Evolutionary conservation across 2,329 filamentous ascomycete species (phyloP), one percentile per base, ranked within the genome.

Genomic region (Beauveria australis): DNA sequence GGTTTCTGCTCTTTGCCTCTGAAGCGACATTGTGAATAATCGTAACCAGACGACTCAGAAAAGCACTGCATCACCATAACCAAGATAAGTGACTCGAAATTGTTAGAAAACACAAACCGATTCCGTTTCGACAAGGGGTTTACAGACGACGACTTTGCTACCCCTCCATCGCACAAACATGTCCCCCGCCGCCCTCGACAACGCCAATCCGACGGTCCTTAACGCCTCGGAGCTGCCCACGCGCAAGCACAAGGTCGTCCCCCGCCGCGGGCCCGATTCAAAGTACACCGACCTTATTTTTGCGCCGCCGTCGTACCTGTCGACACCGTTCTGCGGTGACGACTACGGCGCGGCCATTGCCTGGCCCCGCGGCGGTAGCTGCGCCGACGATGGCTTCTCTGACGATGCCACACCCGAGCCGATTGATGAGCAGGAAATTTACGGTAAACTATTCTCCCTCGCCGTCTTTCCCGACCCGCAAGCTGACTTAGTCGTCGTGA

Each of bases 341-440:
- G 56, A 59, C 47, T 52, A 59, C 47, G 56, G 56, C 46, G 68
- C 71, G 70, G 72, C 63, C 57, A 61, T 60, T 37, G 60, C 56
- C 47, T 48, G 18, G 30, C 54, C 62, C 65, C 75, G 74, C 69
- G 68, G 70, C 52, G 71, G 68, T 44, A 67, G 66, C 55, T 68
- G 76, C 53, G 77, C 73, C 54, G 77, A 84, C 55, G 83, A 71
- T 19, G 72, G 76, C 51, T 77, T 73, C 55, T 76, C 83, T 55
- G 83, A 86, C 61, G 84, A 87, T 62, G 81, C 85, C 53, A 77
- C 79, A 1, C 80, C 86, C 41, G 92, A 97, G 67, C 89, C 89
- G 61, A 96, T 99, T 66, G 94, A 99, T 71, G 91, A 95, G 73
- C 94, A 97, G 74, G 94, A 99, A 75, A 93, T 99, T 47, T 99